Base-by-base conservation (phyloP, 768 basidiomycete species). In the Mycena vulgaris region DNA sequence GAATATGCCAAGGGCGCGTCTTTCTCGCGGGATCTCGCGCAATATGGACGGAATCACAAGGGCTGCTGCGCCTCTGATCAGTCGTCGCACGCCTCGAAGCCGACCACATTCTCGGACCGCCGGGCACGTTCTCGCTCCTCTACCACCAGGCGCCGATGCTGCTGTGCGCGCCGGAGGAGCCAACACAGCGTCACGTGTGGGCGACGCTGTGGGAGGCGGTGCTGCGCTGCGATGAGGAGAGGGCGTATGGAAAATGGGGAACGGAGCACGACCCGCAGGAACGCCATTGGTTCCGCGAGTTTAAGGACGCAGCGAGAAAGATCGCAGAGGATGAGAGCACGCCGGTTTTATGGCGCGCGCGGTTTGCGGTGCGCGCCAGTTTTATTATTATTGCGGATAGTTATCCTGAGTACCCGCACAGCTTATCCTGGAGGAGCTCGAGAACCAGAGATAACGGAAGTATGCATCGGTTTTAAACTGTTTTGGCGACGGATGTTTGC, bases 121-220 rank as follows among this genome's bases (percentile, higher is more conserved):
- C 65, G 25, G 71, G 66, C 10, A 16, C 63, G 31, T 47, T 57
- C 51, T 37, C 71, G 27, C 30, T 72, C 27, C 62, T 68, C 25
- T 72, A 47, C 59, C 71, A 72, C 47, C 60, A 45, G 60, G 63
- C 37, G 13, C 42, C 55, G 25, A 19, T 52, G 25, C 59, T 71
- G 19, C 56, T 72, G 37, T 40, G 49, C 9, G 71, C 63, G 7
- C 67, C 69, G 42, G 71, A 68, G 23, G 52, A 68, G 5, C 67
- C 71, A 19, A 21, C 40, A 33, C 56, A 63, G 49, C 71, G 67
- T 21, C 62, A 40, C 5, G 57, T 59, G 28, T 72, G 67, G 66
- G 71, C 68, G 57, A 72, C 67, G 27, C 35, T 72, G 31, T 72
- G 71, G 71, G 71, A 55, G 10, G 61, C 67, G 27, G 58, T 69